Evolutionary conservation across 257 asterid genomes (phyloP).

Genomic region (Solanum bulbocastanum): DNA sequence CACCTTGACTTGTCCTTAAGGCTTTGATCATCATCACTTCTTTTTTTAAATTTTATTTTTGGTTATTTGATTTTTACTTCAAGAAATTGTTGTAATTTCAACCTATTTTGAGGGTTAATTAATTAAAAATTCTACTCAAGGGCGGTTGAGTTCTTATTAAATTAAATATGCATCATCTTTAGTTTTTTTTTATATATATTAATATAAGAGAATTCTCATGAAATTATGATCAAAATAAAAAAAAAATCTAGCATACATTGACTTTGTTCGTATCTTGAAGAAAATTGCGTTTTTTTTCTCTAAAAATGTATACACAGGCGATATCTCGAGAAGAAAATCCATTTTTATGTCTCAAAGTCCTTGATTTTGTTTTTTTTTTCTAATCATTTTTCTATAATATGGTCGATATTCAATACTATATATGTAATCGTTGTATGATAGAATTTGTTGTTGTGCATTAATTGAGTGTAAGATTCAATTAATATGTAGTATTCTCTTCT

Average conservation of each 20-base stretch:
- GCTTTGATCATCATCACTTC: slow-evolving; percentile 24
- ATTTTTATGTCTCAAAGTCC: background rate
- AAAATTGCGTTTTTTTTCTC: background rate
- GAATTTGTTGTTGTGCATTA: background rate
- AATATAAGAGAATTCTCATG: background rate
- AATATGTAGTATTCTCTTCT: background rate
- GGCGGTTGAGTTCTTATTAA: background rate
- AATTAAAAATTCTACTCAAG: background rate
- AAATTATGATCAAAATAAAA: background rate
- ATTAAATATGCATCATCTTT: background rate
- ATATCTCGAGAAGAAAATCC: background rate
- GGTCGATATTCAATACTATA: background rate
- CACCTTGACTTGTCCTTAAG: slow-evolving; percentile 62
- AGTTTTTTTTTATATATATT: too few relatives aligned
- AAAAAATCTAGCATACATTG: background rate
- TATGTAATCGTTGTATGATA: background rate
- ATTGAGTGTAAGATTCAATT: background rate
- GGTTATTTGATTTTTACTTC: background rate
- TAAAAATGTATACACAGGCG: background rate
- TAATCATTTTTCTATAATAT: background rate
- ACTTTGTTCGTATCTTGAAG: background rate
- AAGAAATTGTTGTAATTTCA: background rate
- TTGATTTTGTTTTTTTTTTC: background rate
- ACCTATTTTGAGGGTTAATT: background rate
- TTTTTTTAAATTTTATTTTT: background rate